phyloP scores from a whole-genome alignment of 176 grass and related monocot genomes.

The Tillandsia fasciculata region DNA sequence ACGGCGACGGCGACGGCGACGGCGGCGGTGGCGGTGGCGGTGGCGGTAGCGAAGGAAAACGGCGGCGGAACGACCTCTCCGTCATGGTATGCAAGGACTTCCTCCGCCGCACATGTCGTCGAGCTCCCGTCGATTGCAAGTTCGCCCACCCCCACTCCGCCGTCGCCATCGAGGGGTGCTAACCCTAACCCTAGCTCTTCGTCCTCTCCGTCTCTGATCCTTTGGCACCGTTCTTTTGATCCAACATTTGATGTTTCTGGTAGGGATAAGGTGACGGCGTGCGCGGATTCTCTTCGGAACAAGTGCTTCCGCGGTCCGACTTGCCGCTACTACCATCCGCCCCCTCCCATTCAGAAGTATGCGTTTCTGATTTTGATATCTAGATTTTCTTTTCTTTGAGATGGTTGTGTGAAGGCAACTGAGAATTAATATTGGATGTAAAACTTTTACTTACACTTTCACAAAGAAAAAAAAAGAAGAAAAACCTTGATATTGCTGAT shows the following conservation, averaged over 20 bases:
- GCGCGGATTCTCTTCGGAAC: conserved; percentile 55
- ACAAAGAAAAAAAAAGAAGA: no score
- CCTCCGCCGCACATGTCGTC: conserved; percentile 39
- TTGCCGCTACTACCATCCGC: conserved; percentile 72
- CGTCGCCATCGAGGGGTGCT: conserved; percentile 44
- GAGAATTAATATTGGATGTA: no score
- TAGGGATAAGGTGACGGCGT: conserved; percentile 80
- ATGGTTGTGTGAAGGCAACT: no score
- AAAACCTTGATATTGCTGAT: no score
- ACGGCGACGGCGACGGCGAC: conserved; percentile 22
- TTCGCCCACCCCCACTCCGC: conserved; percentile 55
- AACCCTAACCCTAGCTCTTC: conserved; percentile 4
- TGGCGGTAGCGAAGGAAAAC: conserved; percentile 20
- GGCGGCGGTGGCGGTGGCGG: conserved; percentile 23
- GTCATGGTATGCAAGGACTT: conserved; percentile 50
- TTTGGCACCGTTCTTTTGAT: neutral
- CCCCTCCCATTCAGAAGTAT: conserved; percentile 58
- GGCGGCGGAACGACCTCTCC: conserved; percentile 34
- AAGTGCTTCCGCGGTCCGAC: conserved; percentile 43
- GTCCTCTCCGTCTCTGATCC: conserved; percentile 10
- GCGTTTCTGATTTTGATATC: neutral
- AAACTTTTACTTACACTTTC: no score
- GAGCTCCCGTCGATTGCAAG: conserved; percentile 49
- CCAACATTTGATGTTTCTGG: neutral
- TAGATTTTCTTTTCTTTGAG: no score